A percentile compares a stretch with the other conserved stretches of the same genome.
phyloP scores from a whole-genome alignment of 1,139 yeast species.

The Hyphopichia fennica region DNA sequence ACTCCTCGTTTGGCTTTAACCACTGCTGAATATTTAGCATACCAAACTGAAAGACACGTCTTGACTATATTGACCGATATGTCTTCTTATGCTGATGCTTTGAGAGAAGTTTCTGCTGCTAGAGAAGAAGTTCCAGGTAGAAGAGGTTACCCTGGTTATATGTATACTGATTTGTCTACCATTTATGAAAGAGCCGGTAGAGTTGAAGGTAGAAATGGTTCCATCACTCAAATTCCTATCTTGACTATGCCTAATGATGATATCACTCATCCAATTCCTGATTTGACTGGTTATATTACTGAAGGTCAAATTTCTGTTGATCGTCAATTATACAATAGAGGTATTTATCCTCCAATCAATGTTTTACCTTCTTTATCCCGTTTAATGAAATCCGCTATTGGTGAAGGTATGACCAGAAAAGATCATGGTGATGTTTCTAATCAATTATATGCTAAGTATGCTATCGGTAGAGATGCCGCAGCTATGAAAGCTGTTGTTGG shows the following conservation, averaged over 20 bases:
- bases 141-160: constrained; percentile 99
- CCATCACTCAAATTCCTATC: constrained; percentile 97
- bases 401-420: constrained; percentile 99
- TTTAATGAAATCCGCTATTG: constrained; percentile 98
- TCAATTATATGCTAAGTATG: constrained; percentile 97
- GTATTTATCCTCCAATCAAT: constrained; percentile 97
- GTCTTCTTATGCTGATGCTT: constrained; percentile 99
- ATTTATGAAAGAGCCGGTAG: constrained; percentile 99
- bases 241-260: constrained; percentile 99
- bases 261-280: constrained; percentile 99
- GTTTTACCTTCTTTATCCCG: constrained; percentile 96
- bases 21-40: constrained; percentile 97
- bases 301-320: constrained; percentile 98
- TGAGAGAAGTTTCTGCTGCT: constrained; percentile 99
- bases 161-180: constrained; percentile 99
- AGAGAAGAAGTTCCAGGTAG: constrained; percentile 99
- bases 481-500: constrained; percentile 99
- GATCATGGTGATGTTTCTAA: constrained; percentile 99
- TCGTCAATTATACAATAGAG: constrained; percentile 94
- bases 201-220: constrained; percentile 99
- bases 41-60: constrained; percentile 98
- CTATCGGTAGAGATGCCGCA: constrained; percentile 99
- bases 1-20: constrained; percentile 99
- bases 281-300: constrained; percentile 98
- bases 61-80: constrained; percentile 96